Conservation (phyloP, 768 basidiomycete species). For the Lactarius sanguifluus region DNA sequence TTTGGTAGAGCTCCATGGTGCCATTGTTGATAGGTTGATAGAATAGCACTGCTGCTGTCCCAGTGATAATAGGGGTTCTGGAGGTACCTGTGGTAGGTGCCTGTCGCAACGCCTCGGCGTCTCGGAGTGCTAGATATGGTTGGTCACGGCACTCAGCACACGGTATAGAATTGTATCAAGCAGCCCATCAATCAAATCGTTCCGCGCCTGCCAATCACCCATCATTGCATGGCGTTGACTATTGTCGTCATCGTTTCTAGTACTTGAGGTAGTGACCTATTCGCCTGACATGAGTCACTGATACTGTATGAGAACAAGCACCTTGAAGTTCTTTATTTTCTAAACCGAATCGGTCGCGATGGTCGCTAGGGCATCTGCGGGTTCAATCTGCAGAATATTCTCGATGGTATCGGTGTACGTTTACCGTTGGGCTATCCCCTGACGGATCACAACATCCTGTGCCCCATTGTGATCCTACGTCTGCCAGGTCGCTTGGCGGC, state of each 20-base stretch:
- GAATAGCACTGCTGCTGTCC: not conserved
- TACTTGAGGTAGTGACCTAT: not conserved
- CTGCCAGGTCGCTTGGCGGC: not conserved
- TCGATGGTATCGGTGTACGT: slow-evolving; percentile 1
- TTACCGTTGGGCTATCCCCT: not conserved
- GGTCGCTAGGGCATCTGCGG: slow-evolving; percentile 18
- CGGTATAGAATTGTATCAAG: not conserved
- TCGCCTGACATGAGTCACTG: not conserved
- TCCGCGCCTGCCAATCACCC: not conserved
- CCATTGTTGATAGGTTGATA: slow-evolving; percentile 37
- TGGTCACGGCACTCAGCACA: not conserved
- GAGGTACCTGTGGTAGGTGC: not conserved
- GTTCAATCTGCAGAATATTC: not conserved
- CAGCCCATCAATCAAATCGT: not conserved
- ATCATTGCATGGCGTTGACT: not conserved
- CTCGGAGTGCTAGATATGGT: not conserved
- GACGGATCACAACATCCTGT: slow-evolving; percentile 14
- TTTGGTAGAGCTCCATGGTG: slow-evolving; percentile 61
- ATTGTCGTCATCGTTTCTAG: not conserved
- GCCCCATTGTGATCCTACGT: not conserved
- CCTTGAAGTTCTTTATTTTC: not conserved
- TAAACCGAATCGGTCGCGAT: not conserved
- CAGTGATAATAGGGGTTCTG: not conserved
- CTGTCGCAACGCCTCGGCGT: not conserved
- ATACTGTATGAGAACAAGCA: not conserved